phyloP scores from a whole-genome alignment of 176 grass and related monocot species.

The Avena atlantica region DNA sequence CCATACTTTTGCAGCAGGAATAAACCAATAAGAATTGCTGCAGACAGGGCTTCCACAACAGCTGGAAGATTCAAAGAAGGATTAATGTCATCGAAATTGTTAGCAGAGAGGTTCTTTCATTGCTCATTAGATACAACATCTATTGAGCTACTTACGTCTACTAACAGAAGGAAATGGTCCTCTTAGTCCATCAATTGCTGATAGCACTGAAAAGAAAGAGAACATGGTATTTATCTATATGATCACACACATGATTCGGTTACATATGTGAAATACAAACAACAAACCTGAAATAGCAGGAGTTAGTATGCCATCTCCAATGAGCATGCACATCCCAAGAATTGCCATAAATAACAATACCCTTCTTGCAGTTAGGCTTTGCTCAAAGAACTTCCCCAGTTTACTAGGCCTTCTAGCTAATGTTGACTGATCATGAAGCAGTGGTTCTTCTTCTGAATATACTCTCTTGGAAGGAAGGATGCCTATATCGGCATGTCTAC shows the following conservation, averaged over 20 bases:
- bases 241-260: slow-evolving; percentile 27
- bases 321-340: slow-evolving; percentile 90
- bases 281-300: slow-evolving; percentile 81
- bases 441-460: slow-evolving; percentile 43
- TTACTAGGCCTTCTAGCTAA: slow-evolving; percentile 44
- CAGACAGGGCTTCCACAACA: slow-evolving; percentile 69
- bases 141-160: slow-evolving; percentile 53
- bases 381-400: slow-evolving; percentile 70
- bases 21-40: slow-evolving; percentile 63
- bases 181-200: slow-evolving; percentile 72
- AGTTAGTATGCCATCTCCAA: slow-evolving; percentile 89
- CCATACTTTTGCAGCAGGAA: slow-evolving; percentile 85
- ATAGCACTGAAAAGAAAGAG: slow-evolving; percentile 58
- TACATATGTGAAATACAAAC: slow-evolving; percentile 7
- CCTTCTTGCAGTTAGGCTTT: slow-evolving; percentile 74
- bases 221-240: neutral
- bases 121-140: slow-evolving; percentile 4
- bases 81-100: neutral
- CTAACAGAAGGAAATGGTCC: slow-evolving; percentile 67
- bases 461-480: slow-evolving; percentile 72
- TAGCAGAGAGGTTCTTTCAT: neutral
- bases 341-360: slow-evolving; percentile 72
- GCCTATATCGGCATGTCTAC: slow-evolving; percentile 74
- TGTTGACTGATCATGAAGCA: slow-evolving; percentile 37
- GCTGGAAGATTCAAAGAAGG: slow-evolving; percentile 49